Base-by-base conservation (phyloP, 2,329 filamentous ascomycete genomes). In the Didymella pinodella region DNA sequence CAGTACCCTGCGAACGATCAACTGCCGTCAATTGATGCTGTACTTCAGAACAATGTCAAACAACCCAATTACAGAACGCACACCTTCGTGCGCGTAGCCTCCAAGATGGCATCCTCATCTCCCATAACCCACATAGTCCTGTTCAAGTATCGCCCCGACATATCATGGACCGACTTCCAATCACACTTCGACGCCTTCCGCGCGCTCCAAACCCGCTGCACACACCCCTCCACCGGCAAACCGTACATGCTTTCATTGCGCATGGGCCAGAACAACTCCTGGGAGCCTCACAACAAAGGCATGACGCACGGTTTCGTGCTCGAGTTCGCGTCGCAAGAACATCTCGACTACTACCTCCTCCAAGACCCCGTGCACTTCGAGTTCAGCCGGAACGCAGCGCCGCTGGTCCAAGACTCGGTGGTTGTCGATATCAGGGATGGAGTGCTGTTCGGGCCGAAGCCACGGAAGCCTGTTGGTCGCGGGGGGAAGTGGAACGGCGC, bases 271-370 rank as follows among this genome's bases (percentile, higher is more conserved):
- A 76, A 76, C 48, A 65, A 67, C 29, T 70, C 65, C 5, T 76
- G 73, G 74, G 72, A 76, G 52, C 65, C 70, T 1, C 68, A 62
- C 55, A 61, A 45, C 10, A 76, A 76, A 57, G 74, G 69, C 52
- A 68, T 77, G 61, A 76, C 75, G 11, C 74, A 78, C 53, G 74
- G 61, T 12, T 76, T 76, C 44, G 61, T 76, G 0, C 67, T 77
- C 0, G 72, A 77, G 41, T 76, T 78, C 49, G 72, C 63, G 10
- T 66, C 58, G 4, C 71, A 76, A 45, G 72, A 66, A 7, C 73
- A 77, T 54, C 61, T 76, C 16, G 69, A 77, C 44, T 74, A 74
- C 53, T 77, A 76, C 47, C 62, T 77, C 6, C 66, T 68, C 0
- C 31, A 68, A 10, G 75, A 77, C 32, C 56, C 63, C 0, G 67